Evolutionary conservation across 495 filamentous ascomycete species (phyloP).

Genomic region (Entonaema liquescens): DNA sequence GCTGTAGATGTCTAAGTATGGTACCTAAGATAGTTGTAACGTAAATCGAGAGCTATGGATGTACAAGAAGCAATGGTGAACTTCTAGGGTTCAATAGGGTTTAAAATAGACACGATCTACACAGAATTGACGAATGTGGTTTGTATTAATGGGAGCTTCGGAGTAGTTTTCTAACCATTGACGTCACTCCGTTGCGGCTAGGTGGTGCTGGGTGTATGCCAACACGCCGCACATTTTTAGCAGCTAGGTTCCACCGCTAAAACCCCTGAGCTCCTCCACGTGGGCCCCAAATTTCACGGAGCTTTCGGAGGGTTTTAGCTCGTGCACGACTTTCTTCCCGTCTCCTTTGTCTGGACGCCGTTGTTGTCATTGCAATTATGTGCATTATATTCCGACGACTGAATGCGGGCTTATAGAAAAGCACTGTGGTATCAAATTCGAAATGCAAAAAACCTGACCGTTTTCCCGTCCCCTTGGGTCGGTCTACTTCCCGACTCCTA

Average conservation of each 20-base stretch:
- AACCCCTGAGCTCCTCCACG: conserved; percentile 20
- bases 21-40: background rate
- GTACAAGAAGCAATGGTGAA: background rate
- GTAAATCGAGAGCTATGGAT: background rate
- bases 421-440: conserved; percentile 28
- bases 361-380: background rate
- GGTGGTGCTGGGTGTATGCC: background rate
- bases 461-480: background rate
- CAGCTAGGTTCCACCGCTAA: conserved; percentile 13
- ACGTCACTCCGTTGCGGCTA: conserved; percentile 25
- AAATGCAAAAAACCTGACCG: conserved; percentile 13
- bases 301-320: conserved; percentile 2
- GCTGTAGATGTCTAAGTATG: background rate
- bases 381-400: conserved; percentile 16
- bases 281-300: conserved; percentile 18
- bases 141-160: conserved; percentile 15
- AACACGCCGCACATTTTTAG: background rate
- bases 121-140: background rate
- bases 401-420: conserved; percentile 3
- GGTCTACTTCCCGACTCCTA: conserved; percentile 11
- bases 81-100: background rate
- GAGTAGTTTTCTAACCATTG: conserved; percentile 21
- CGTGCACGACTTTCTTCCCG: background rate
- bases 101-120: background rate
- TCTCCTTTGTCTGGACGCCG: background rate